A percentile compares a stretch with the other conserved stretches of the same genome.
Evolutionary conservation across 495 filamentous ascomycete species (phyloP).

Genomic region (Penicillium arizonense): DNA sequence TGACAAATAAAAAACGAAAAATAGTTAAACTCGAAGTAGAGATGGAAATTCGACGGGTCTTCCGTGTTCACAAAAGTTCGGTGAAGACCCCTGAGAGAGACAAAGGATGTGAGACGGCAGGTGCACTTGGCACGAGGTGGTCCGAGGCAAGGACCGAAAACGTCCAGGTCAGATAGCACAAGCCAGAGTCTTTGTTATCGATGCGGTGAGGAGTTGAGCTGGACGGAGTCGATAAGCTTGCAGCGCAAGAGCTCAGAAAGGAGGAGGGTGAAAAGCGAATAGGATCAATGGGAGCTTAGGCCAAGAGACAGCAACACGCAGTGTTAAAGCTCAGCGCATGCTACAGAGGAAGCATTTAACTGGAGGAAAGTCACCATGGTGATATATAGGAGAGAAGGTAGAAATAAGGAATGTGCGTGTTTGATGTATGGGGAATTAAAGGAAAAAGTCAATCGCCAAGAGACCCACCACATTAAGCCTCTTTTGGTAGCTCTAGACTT

Average conservation of each 20-base stretch:
- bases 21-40: slow-evolving; percentile 14
- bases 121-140: slow-evolving; percentile 15
- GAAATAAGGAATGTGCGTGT: slow-evolving; percentile 12
- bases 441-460: neutral
- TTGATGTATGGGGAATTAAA: neutral
- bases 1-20: slow-evolving; percentile 23
- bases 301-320: slow-evolving; percentile 17
- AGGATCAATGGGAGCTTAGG: slow-evolving; percentile 8
- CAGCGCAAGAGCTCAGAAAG: slow-evolving; percentile 10
- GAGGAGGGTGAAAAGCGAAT: slow-evolving; percentile 16
- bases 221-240: slow-evolving; percentile 25
- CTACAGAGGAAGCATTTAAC: slow-evolving; percentile 21
- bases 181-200: slow-evolving; percentile 18
- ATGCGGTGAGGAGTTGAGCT: slow-evolving; percentile 24
- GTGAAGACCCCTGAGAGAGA: slow-evolving; percentile 16
- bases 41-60: slow-evolving; percentile 23
- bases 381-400: slow-evolving; percentile 3
- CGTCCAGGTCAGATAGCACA: slow-evolving; percentile 11
- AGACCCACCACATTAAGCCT: neutral
- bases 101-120: slow-evolving; percentile 10
- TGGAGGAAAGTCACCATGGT: slow-evolving; percentile 24
- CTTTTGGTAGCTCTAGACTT: neutral
- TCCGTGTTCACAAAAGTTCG: slow-evolving; percentile 24
- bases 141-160: slow-evolving; percentile 13
- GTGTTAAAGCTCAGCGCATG: slow-evolving; percentile 28